Conservation (phyloP, 2,329 filamentous ascomycete genomes). For the Venturia nashicola region DNA sequence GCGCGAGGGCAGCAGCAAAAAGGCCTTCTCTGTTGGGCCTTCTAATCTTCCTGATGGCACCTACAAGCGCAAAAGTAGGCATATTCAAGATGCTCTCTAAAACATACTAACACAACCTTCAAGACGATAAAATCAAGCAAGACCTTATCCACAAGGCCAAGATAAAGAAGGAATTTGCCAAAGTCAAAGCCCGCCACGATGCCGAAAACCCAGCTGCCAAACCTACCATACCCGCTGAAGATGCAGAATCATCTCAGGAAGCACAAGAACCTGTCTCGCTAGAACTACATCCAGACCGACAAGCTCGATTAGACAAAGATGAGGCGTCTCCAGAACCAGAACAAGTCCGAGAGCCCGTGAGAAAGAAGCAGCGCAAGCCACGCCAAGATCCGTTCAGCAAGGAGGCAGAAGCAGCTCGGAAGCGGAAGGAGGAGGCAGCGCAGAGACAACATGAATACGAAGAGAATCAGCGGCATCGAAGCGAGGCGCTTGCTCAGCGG, state of each 20-base stretch:
- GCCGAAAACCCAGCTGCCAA: slow-evolving; percentile 16
- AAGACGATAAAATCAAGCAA: slow-evolving; percentile 80
- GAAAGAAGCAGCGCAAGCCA: slow-evolving; percentile 10
- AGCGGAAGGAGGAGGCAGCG: slow-evolving; percentile 51
- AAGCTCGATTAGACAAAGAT: slow-evolving; percentile 43
- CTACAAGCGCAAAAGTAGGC: slow-evolving; percentile 63
- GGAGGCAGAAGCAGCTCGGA: slow-evolving; percentile 34
- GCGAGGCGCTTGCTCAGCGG: slow-evolving; percentile 44
- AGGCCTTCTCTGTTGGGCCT: slow-evolving; percentile 78
- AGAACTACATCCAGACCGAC: slow-evolving; percentile 48
- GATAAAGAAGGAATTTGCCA: slow-evolving; percentile 83
- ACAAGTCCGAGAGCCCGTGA: not conserved
- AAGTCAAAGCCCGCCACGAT: slow-evolving; percentile 57
- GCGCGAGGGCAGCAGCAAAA: slow-evolving; percentile 18
- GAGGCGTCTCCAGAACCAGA: slow-evolving; percentile 12
- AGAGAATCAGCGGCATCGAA: slow-evolving; percentile 49
- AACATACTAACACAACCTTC: slow-evolving; percentile 6
- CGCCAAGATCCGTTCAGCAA: slow-evolving; percentile 25
- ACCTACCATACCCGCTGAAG: slow-evolving; percentile 21
- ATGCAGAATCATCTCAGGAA: slow-evolving; percentile 17
- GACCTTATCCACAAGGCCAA: slow-evolving; percentile 86
- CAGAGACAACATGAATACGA: slow-evolving; percentile 46
- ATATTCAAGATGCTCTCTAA: not conserved
- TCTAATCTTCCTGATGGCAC: slow-evolving; percentile 84
- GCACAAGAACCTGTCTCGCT: slow-evolving; percentile 25